Evolutionary conservation across 305 asterid species (phyloP).

Genomic region (Fraxinus angustifolia): DNA sequence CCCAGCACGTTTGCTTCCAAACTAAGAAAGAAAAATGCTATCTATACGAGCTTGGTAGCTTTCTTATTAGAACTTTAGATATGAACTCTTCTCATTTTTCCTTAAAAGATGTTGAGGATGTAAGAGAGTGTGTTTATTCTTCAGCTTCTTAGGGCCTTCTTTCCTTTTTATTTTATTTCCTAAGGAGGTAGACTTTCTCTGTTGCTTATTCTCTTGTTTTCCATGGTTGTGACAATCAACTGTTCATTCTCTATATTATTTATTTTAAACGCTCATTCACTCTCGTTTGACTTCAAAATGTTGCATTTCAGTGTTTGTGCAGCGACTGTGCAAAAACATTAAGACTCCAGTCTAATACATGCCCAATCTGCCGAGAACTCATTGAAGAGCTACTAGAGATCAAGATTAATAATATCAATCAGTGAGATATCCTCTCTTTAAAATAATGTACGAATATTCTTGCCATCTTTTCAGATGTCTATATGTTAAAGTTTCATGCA

Average conservation of each 20-base stretch:
- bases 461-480: constrained; percentile 5
- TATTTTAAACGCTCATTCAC: background rate
- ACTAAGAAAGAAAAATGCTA: background rate
- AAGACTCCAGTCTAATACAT: constrained; percentile 59
- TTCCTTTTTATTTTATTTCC: background rate
- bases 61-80: background rate
- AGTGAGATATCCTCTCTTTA: constrained; percentile 20
- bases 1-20: background rate
- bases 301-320: constrained; percentile 59
- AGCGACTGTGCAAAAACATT: constrained; percentile 54
- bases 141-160: background rate
- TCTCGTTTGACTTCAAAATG: constrained; percentile 6
- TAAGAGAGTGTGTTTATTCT: background rate
- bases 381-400: constrained; percentile 56
- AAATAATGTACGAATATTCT: constrained; percentile 4
- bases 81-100: background rate
- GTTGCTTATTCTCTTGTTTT: constrained; percentile 3
- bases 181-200: background rate
- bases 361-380: constrained; percentile 63
- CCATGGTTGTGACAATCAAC: background rate
- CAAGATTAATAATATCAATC: constrained; percentile 35
- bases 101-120: background rate
- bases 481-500: constrained; percentile 23
- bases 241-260: background rate
- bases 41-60: background rate